Conservation (phyloP, 2,329 filamentous ascomycete genomes). For the Hymenoscyphus linearis region DNA sequence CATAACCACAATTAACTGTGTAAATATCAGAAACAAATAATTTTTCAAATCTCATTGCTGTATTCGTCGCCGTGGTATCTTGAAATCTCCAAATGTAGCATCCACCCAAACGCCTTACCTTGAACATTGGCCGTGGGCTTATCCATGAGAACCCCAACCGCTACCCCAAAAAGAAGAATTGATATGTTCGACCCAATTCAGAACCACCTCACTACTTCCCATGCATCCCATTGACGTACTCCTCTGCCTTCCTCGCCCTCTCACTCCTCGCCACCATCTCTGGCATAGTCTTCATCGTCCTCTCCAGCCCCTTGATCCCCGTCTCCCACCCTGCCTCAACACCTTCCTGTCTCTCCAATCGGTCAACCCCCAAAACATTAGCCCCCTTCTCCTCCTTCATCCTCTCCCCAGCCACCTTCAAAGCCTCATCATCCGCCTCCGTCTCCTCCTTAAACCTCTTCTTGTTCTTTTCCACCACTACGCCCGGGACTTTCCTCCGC, state of each 20-base stretch:
- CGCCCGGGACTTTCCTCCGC: conserved; percentile 21
- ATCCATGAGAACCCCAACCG: neutral
- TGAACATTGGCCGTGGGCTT: neutral
- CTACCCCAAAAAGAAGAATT: neutral
- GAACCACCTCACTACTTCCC: conserved; percentile 2
- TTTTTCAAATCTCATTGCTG: neutral
- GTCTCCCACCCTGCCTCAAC: conserved; percentile 43
- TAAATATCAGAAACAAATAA: neutral
- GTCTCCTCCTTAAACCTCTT: conserved; percentile 17
- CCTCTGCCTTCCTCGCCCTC: conserved; percentile 50
- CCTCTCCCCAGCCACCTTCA: conserved; percentile 13
- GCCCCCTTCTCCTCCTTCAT: conserved; percentile 11
- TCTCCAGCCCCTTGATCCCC: conserved; percentile 46
- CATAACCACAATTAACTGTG: neutral
- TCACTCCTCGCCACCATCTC: conserved; percentile 60
- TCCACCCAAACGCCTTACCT: neutral
- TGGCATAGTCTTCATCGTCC: conserved; percentile 55
- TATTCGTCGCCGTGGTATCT: neutral
- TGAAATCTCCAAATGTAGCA: neutral
- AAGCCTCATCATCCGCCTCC: conserved; percentile 23
- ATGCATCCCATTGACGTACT: conserved; percentile 29
- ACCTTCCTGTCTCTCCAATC: conserved; percentile 41
- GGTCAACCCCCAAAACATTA: conserved; percentile 30
- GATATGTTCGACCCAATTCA: neutral
- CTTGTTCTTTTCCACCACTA: conserved; percentile 21